A percentile compares a stretch with the other conserved stretches of the same genome.
These are phyloP conservation scores for Chlorella vulgaris DNA, from an alignment of 139 green algal genomes.

Conservation along the genomic window DNA sequence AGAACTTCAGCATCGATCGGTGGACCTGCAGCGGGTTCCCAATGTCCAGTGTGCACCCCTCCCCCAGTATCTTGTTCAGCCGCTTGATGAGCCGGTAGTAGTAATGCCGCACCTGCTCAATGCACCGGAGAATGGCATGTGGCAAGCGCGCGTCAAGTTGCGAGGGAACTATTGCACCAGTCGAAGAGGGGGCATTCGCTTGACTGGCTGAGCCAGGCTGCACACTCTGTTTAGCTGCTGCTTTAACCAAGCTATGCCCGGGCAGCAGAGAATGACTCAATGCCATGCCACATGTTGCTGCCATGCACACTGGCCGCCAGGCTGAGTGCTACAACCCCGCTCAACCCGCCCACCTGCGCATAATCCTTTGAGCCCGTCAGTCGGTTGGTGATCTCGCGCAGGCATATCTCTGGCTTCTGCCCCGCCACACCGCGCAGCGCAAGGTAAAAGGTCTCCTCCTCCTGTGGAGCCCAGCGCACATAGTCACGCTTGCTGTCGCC, in stretches of 20 bases:
- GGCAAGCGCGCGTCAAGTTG: no score
- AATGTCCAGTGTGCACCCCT: slow-evolving; percentile 4
- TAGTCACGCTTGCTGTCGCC: slow-evolving; percentile 32
- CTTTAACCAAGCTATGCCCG: no score
- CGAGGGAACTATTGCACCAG: no score
- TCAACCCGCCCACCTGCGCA: slow-evolving; percentile 3
- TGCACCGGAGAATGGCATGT: background rate
- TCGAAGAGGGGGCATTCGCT: no score
- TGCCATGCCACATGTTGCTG: no score
- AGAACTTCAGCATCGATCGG: slow-evolving; percentile 39
- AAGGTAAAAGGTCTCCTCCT: slow-evolving; percentile 23
- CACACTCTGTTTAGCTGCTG: no score
- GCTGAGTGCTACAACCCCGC: background rate
- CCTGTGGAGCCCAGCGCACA: slow-evolving; percentile 3
- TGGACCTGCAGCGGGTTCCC: slow-evolving; percentile 34
- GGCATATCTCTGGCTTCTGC: slow-evolving; percentile 34
- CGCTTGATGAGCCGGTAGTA: slow-evolving; percentile 44
- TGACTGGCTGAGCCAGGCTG: no score
- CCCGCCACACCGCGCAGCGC: slow-evolving; percentile 22
- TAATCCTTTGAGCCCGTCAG: slow-evolving; percentile 20
- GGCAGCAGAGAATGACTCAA: no score
- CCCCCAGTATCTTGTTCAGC: slow-evolving; percentile 33
- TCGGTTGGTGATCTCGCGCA: background rate
- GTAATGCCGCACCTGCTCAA: slow-evolving; percentile 32
- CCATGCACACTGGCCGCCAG: no score